Evolutionary conservation across 176 grass and related monocot genomes (phyloP).

Genomic region (Juncus effusus): DNA sequence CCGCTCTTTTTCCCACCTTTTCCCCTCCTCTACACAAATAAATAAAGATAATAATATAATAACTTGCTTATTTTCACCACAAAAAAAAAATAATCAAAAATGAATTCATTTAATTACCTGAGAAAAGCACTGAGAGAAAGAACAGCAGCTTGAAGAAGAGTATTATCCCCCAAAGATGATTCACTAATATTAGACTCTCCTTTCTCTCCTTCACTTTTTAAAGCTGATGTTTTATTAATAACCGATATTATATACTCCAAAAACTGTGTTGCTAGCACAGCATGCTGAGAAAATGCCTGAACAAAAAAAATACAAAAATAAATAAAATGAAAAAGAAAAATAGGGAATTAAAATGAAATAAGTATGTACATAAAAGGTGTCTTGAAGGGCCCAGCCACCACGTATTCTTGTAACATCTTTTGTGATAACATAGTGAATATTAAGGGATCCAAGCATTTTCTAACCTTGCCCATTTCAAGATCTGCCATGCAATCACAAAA

Average conservation of each 20-base stretch:
- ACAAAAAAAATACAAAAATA: constrained; percentile 10
- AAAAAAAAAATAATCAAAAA: constrained; percentile 23
- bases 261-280: constrained; percentile 61
- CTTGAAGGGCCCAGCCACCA: constrained; percentile 93
- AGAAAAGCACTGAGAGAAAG: constrained; percentile 93
- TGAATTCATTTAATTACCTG: constrained; percentile 36
- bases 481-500: constrained; percentile 97
- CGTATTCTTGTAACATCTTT: constrained; percentile 92
- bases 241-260: constrained; percentile 78
- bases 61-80: constrained; percentile 28
- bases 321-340: not conserved
- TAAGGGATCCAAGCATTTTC: not conserved
- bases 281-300: constrained; percentile 92
- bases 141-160: constrained; percentile 74
- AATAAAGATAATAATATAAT: constrained; percentile 67
- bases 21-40: constrained; percentile 72
- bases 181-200: constrained; percentile 48
- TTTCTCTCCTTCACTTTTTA: constrained; percentile 67
- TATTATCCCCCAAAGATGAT: constrained; percentile 55
- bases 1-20: constrained; percentile 84
- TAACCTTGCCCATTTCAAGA: constrained; percentile 91
- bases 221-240: constrained; percentile 64
- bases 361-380: constrained; percentile 81
- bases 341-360: constrained; percentile 15
- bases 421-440: constrained; percentile 21